Conservation (phyloP, 2,329 filamentous ascomycete genomes). For the Plenodomus biglobosus region DNA sequence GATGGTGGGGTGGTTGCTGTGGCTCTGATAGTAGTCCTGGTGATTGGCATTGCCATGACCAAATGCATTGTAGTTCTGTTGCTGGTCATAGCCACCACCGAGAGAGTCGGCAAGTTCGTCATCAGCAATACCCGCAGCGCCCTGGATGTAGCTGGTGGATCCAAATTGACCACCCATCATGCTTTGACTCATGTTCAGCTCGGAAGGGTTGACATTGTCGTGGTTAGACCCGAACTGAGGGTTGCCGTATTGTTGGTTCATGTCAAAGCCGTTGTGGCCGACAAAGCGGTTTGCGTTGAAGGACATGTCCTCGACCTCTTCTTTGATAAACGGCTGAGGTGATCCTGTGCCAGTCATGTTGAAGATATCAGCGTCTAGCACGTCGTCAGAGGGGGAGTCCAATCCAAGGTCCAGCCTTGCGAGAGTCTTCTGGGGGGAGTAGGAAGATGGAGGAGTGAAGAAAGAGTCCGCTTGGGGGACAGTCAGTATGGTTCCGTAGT, state of each 20-base stretch:
- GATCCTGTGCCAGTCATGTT: conserved; percentile 59
- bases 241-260: conserved; percentile 53
- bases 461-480: conserved; percentile 47
- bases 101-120: conserved; percentile 81
- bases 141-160: conserved; percentile 71
- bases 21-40: conserved; percentile 53
- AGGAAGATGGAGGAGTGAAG: conserved; percentile 47
- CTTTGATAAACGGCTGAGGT: conserved; percentile 66
- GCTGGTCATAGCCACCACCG: conserved; percentile 56
- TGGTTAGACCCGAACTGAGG: conserved; percentile 52
- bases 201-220: conserved; percentile 68
- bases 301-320: conserved; percentile 64
- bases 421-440: conserved; percentile 44
- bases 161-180: conserved; percentile 60
- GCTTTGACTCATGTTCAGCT: conserved; percentile 71
- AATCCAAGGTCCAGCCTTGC: conserved; percentile 43
- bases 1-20: conserved; percentile 57
- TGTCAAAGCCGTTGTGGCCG: conserved; percentile 53
- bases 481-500: conserved; percentile 42
- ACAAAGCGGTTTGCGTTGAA: conserved; percentile 56
- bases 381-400: conserved; percentile 46
- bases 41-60: conserved; percentile 60
- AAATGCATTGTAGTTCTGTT: conserved; percentile 52
- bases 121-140: conserved; percentile 78
- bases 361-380: conserved; percentile 48